These are phyloP conservation scores for Vigna nakashimae DNA, from an alignment of 306 rosid species.

Conservation along the genomic window DNA sequence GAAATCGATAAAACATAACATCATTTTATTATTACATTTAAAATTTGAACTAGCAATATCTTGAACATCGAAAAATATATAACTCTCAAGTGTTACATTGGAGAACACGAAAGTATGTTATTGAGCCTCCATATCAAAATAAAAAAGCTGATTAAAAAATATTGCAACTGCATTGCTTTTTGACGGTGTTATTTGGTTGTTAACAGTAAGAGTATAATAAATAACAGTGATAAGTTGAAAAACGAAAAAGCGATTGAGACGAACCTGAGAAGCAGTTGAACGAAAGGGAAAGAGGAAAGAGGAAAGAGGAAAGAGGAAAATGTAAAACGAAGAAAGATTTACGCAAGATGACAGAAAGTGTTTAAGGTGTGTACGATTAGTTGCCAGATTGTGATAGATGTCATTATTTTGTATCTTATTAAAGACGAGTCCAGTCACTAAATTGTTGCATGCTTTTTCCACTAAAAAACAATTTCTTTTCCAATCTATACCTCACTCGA, in stretches of 20 bases:
- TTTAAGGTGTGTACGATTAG: constrained; percentile 15
- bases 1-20: too few relatives aligned
- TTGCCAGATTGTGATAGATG: constrained; percentile 35
- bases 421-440: constrained; percentile 7
- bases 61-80: too few relatives aligned
- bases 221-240: constrained; percentile 3
- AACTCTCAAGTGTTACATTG: too few relatives aligned
- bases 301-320: background rate
- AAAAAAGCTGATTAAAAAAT: too few relatives aligned
- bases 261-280: constrained; percentile 28
- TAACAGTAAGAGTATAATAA: constrained; percentile 14
- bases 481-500: background rate
- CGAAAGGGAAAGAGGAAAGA: constrained; percentile 14
- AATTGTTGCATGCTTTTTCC: constrained; percentile 35
- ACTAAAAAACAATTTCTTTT: constrained; percentile 6
- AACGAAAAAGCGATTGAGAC: constrained; percentile 33
- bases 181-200: too few relatives aligned
- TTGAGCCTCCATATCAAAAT: too few relatives aligned
- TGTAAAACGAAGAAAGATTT: background rate
- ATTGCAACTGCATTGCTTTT: too few relatives aligned
- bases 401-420: constrained; percentile 35
- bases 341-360: constrained; percentile 13
- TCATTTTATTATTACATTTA: too few relatives aligned
- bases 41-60: too few relatives aligned
- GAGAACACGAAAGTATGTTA: too few relatives aligned